A percentile compares a stretch with the other conserved stretches of the same genome.
Evolutionary conservation across 2,329 filamentous ascomycete genomes (phyloP).

Genomic region (Ambrosiella beaveri): DNA sequence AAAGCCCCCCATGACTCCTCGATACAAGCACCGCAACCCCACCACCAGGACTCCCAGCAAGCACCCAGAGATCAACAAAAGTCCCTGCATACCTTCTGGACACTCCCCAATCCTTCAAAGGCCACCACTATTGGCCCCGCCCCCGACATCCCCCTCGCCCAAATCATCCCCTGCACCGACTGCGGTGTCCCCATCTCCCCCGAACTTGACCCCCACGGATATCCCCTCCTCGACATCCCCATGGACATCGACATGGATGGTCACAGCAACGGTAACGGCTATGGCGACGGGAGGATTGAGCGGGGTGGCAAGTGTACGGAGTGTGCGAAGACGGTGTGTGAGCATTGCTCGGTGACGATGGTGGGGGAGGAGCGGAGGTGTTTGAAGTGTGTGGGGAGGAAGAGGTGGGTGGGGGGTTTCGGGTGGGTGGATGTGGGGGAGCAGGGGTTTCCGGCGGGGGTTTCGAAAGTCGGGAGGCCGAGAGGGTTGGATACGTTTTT

Average conservation of each 20-base stretch:
- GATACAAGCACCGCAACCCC: background rate
- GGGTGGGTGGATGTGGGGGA: constrained; percentile 1
- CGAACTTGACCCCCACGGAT: background rate
- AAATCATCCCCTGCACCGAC: constrained; percentile 31
- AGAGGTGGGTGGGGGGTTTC: constrained; percentile 14
- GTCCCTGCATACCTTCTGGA: constrained; percentile 45
- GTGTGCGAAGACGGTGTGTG: constrained; percentile 40
- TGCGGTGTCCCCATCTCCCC: constrained; percentile 23
- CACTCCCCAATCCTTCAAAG: constrained; percentile 25
- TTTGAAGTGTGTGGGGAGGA: constrained; percentile 31
- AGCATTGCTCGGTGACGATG: constrained; percentile 41
- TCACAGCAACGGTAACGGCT: constrained; percentile 12
- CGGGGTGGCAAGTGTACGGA: constrained; percentile 26
- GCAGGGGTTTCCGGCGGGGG: background rate
- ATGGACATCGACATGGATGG: constrained; percentile 39
- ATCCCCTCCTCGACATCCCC: constrained; percentile 15
- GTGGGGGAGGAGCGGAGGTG: constrained; percentile 37
- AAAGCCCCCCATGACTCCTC: constrained; percentile 16
- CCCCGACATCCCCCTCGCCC: constrained; percentile 13
- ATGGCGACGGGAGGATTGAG: constrained; percentile 15
- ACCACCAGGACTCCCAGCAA: background rate
- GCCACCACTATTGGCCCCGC: background rate
- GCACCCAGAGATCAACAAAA: constrained; percentile 22
- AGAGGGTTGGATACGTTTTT: background rate
- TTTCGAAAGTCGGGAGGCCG: background rate